A percentile compares a stretch with the other conserved stretches of the same genome.
These are phyloP conservation scores for Pulveroboletus frians DNA, from an alignment of 768 basidiomycete genomes.

Conservation along the genomic window DNA sequence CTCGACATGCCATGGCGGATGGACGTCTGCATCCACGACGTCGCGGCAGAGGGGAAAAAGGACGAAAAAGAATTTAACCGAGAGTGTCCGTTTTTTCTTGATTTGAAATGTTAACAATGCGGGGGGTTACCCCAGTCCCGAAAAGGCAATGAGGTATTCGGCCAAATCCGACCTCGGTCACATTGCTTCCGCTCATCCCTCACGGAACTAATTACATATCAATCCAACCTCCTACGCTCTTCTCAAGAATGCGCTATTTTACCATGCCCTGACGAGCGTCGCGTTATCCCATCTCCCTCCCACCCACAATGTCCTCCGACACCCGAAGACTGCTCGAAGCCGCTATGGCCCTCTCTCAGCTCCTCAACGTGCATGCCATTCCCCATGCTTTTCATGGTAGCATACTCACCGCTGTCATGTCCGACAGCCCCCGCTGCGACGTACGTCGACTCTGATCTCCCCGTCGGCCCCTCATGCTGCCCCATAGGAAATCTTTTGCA, in stretches of 20 bases:
- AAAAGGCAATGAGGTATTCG: slow-evolving; percentile 1
- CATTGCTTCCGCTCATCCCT: slow-evolving; percentile 29
- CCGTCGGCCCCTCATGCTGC: slow-evolving; percentile 6
- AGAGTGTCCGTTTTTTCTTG: not conserved
- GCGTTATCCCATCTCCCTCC: slow-evolving; percentile 16
- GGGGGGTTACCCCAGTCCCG: slow-evolving; percentile 16
- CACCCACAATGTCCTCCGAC: slow-evolving; percentile 51
- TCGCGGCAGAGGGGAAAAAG: slow-evolving; percentile 15
- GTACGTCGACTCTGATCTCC: slow-evolving; percentile 36
- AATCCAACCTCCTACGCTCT: slow-evolving; percentile 36
- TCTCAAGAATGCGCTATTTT: slow-evolving; percentile 39
- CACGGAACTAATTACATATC: slow-evolving; percentile 50
- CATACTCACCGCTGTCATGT: slow-evolving; percentile 63
- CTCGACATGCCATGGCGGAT: slow-evolving; percentile 25
- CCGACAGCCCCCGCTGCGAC: slow-evolving; percentile 59
- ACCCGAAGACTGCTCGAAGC: slow-evolving; percentile 73
- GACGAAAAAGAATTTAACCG: slow-evolving; percentile 17
- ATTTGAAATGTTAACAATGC: slow-evolving; percentile 19
- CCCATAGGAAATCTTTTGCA: slow-evolving; percentile 76
- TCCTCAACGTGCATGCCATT: slow-evolving; percentile 52
- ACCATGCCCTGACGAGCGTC: slow-evolving; percentile 46
- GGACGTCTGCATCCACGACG: slow-evolving; percentile 33
- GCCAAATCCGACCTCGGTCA: slow-evolving; percentile 22
- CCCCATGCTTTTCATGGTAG: slow-evolving; percentile 82
- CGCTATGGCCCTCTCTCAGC: slow-evolving; percentile 64